Conservation (phyloP, 306 rosid species). For the Abrus precatorius region DNA sequence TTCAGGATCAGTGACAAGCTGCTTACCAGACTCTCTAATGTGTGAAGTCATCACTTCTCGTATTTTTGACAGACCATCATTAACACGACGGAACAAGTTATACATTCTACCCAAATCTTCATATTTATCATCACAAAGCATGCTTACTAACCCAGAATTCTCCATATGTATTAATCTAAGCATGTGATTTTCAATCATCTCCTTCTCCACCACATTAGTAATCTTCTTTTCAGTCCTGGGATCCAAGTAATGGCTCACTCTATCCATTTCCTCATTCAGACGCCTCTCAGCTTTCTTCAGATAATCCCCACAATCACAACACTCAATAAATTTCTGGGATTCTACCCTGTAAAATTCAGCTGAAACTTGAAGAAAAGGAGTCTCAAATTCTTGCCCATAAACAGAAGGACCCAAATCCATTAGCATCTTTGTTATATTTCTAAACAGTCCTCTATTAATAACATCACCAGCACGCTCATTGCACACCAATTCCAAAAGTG, state of each 20-base stretch:
- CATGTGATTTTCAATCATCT: conserved; percentile 89
- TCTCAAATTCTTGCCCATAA: conserved; percentile 79
- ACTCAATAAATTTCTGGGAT: conserved; percentile 80
- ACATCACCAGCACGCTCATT: conserved; percentile 80
- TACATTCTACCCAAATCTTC: conserved; percentile 86
- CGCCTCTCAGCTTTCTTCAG: conserved; percentile 81
- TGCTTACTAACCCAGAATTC: conserved; percentile 80
- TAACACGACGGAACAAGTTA: conserved; percentile 74
- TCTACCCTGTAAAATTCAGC: conserved; percentile 78
- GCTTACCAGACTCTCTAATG: conserved; percentile 75
- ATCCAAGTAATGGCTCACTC: conserved; percentile 88
- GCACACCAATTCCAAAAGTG: conserved; percentile 72
- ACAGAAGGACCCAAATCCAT: conserved; percentile 82
- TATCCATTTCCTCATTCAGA: conserved; percentile 82
- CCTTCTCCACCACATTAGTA: conserved; percentile 77
- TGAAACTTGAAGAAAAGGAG: conserved; percentile 73
- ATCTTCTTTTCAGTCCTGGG: conserved; percentile 73
- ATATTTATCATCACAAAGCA: conserved; percentile 81
- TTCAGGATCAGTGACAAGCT: conserved; percentile 87
- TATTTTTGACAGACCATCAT: conserved; percentile 64
- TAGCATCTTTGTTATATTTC: conserved; percentile 76
- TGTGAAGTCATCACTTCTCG: conserved; percentile 86
- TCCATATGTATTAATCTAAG: conserved; percentile 82
- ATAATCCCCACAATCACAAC: conserved; percentile 84
- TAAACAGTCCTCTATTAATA: conserved; percentile 77